phyloP scores from a whole-genome alignment of 2,329 filamentous ascomycete genomes.

The Mycosphaerelloides madeirae region DNA sequence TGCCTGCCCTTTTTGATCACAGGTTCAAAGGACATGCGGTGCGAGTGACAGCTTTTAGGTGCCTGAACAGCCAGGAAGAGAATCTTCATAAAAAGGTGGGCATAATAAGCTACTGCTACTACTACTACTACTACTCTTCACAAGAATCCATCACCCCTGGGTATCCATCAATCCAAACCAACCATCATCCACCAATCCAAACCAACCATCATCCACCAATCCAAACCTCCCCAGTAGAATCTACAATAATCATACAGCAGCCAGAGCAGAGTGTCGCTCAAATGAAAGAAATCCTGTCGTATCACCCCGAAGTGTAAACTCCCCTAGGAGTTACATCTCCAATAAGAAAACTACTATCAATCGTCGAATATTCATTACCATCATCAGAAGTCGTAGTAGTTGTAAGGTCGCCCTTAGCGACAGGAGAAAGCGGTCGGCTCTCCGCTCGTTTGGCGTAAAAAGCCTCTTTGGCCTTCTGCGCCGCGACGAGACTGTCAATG shows the following conservation, averaged over 20 bases:
- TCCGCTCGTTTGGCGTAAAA: slow-evolving; percentile 43
- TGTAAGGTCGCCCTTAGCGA: slow-evolving; percentile 12
- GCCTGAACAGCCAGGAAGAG: no score
- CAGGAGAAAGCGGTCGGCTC: slow-evolving; percentile 13
- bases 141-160: neutral
- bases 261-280: slow-evolving; percentile 1
- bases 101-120: neutral
- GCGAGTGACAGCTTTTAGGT: no score
- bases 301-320: slow-evolving; percentile 21
- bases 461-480: slow-evolving; percentile 63
- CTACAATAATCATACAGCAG: neutral
- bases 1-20: no score
- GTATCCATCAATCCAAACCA: neutral
- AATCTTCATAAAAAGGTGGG: no score
- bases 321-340: slow-evolving; percentile 11
- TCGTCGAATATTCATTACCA: slow-evolving; percentile 8
- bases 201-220: neutral
- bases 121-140: neutral
- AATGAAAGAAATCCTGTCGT: neutral
- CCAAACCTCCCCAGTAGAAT: slow-evolving; percentile 1
- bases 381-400: slow-evolving; percentile 1
- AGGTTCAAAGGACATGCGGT: no score
- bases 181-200: neutral
- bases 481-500: slow-evolving; percentile 74
- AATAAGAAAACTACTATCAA: slow-evolving; percentile 7